These are phyloP conservation scores for Ustilago lituana DNA, from an alignment of 1,284 basidiomycete species.

Conservation along the genomic window DNA sequence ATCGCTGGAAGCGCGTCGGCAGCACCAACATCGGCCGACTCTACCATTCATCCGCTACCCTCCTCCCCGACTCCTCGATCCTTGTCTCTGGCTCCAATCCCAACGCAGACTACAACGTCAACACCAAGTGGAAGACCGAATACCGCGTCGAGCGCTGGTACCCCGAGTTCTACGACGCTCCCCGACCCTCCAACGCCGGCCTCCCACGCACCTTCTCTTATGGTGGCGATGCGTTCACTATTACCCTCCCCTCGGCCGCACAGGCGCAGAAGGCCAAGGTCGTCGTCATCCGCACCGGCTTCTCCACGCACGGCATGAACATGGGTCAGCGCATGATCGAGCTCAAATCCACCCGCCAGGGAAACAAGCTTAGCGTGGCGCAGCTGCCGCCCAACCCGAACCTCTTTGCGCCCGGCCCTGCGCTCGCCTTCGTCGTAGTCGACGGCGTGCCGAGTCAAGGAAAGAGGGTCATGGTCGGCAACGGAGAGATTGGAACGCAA, in stretches of 20 bases:
- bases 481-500: conserved; percentile 53
- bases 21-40: conserved; percentile 50
- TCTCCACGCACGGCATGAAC: conserved; percentile 94
- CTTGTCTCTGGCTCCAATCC: conserved; percentile 60
- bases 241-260: conserved; percentile 31
- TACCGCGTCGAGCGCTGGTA: conserved; percentile 60
- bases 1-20: conserved; percentile 47
- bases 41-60: conserved; percentile 58
- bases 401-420: conserved; percentile 63
- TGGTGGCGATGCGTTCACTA: conserved; percentile 52
- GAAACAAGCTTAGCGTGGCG: conserved; percentile 43
- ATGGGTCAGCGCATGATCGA: conserved; percentile 76
- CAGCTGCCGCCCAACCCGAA: conserved; percentile 61
- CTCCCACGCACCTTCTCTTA: conserved; percentile 52
- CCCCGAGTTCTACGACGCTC: conserved; percentile 53
- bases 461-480: conserved; percentile 63
- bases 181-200: conserved; percentile 48
- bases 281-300: conserved; percentile 83
- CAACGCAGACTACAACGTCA: conserved; percentile 47
- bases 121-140: conserved; percentile 48
- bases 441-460: conserved; percentile 61
- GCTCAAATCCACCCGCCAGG: conserved; percentile 32
- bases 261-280: conserved; percentile 72
- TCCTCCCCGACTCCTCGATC: conserved; percentile 59
- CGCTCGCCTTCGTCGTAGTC: conserved; percentile 62